Percentiles rank a stretch among this genome's conserved stretches.
phyloP scores from a whole-genome alignment of 208 protist species.

The Trypanosoma scelopori region DNA sequence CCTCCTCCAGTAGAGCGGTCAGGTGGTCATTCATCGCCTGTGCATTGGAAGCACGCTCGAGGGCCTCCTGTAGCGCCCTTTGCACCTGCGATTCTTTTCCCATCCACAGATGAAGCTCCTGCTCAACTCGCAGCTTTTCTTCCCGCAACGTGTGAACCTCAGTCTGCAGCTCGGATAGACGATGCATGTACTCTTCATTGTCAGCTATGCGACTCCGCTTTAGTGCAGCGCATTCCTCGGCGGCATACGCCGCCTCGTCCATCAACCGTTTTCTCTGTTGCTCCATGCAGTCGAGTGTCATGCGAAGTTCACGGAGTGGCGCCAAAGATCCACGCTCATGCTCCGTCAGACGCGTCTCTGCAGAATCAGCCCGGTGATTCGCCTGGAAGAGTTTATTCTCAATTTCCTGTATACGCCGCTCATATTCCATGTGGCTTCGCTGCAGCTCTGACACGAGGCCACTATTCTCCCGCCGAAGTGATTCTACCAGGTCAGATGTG shows the following conservation, averaged over 20 bases:
- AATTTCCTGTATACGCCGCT: slow-evolving; percentile 43
- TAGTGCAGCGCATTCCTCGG: slow-evolving; percentile 20
- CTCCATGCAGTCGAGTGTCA: slow-evolving; percentile 59
- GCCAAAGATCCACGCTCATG: slow-evolving; percentile 42
- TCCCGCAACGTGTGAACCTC: slow-evolving; percentile 18
- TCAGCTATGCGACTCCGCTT: slow-evolving; percentile 8
- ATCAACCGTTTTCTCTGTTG: slow-evolving; percentile 18
- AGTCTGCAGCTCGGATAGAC: slow-evolving; percentile 14
- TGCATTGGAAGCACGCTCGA: slow-evolving; percentile 10
- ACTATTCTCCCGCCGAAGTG: slow-evolving; percentile 41
- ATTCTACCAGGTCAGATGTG: slow-evolving; percentile 30
- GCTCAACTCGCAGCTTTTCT: slow-evolving; percentile 5
- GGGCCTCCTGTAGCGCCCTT: slow-evolving; percentile 2
- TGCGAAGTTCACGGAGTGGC: slow-evolving; percentile 51
- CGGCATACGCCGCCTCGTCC: slow-evolving; percentile 14
- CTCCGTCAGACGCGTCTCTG: slow-evolving; percentile 55
- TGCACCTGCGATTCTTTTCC: slow-evolving; percentile 5
- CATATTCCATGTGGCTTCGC: slow-evolving; percentile 43
- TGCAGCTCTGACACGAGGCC: slow-evolving; percentile 45
- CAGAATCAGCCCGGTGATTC: slow-evolving; percentile 48
- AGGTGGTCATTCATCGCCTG: slow-evolving; percentile 29
- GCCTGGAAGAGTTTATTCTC: slow-evolving; percentile 58
- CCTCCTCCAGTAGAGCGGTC: slow-evolving; percentile 11
- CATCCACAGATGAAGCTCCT: slow-evolving; percentile 14
- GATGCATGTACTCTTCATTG: slow-evolving; percentile 14